Percentiles rank a stretch among this genome's conserved stretches.
phyloP scores from a whole-genome alignment of 2,329 filamentous ascomycete genomes.

The Diaporthe citriasiana region DNA sequence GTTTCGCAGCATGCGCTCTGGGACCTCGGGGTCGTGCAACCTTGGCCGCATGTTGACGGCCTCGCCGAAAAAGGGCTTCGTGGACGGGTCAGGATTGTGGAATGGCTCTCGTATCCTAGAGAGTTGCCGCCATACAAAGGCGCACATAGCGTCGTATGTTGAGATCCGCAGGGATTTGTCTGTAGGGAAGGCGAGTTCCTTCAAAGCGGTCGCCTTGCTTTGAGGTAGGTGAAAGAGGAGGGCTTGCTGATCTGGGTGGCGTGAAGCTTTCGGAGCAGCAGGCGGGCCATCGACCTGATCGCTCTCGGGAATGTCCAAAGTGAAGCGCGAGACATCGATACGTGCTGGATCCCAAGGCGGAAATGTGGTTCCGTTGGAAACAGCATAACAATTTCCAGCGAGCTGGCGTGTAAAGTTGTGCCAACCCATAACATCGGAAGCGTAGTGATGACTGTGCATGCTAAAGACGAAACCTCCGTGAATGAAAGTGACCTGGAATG shows the following conservation, averaged over 20 bases:
- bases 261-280: conserved; percentile 45
- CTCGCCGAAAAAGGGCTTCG: conserved; percentile 51
- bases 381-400: conserved; percentile 57
- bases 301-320: conserved; percentile 44
- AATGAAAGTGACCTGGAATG: conserved; percentile 57
- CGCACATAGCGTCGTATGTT: conserved; percentile 39
- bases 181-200: conserved; percentile 51
- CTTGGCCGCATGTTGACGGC: conserved; percentile 56
- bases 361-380: conserved; percentile 46
- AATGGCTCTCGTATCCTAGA: conserved; percentile 49
- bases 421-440: conserved; percentile 59
- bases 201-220: conserved; percentile 58
- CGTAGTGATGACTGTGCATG: conserved; percentile 59
- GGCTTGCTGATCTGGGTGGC: conserved; percentile 38
- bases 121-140: conserved; percentile 58
- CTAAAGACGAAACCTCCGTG: conserved; percentile 57
- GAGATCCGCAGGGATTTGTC: conserved; percentile 40
- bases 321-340: conserved; percentile 52
- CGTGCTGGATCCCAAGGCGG: conserved; percentile 54
- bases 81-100: conserved; percentile 49
- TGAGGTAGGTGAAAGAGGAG: conserved; percentile 60
- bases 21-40: conserved; percentile 51
- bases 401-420: conserved; percentile 54
- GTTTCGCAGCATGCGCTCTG: conserved; percentile 54
- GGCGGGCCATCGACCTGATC: conserved; percentile 49